Evolutionary conservation across 306 rosid genomes (phyloP), one percentile per base, ranked within the genome.

Genomic region (Hippophae tibetana): DNA sequence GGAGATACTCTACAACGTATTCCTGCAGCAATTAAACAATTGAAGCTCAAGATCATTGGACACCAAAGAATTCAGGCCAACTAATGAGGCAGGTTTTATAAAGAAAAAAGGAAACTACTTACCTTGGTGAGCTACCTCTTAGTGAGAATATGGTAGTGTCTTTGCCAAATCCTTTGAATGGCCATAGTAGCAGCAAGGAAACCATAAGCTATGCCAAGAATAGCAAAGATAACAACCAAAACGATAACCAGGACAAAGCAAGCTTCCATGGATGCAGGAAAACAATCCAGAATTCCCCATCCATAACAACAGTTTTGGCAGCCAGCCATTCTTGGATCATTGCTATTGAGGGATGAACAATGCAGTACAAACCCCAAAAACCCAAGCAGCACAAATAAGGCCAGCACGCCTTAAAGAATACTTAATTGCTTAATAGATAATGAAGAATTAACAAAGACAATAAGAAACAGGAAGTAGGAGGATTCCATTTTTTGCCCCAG

Each of bases 211-310:
- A 93, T 86, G 56, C 99, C 99, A 66, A 93, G 96, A 74, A 93
- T 93, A 25, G 95, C 99, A 77, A 93, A 93, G 76, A 93, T 86
- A 60, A 93, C 86, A 11, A 93, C 95, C 8, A 93, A 93, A 68
- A 93, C 97, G 49, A 93, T 68, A 60, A 93, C 90, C 26, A 93
- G 76, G 47, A 95, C 95, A 72, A 93, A 93, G 78, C 99, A 93
- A 4, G 97, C 99, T 74, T 93, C 99, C 99, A 93, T 86, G 40
- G 99, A 93, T n/a, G 95, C 99, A 7, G 99, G 99, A 69, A 93
- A 93, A 81, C 99, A 93, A 77, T 93, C 99, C 81, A 93, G 74
- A 57, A 93, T 86, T 67, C 99, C 99, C 97, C 97, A 93, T 13
- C 99, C 99, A 49, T 93, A 93, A 68, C 99, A 93, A 75, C 99